Conservation (phyloP, 225 moss, liverwort and hornwort species). For the Polytrichum formosum region DNA sequence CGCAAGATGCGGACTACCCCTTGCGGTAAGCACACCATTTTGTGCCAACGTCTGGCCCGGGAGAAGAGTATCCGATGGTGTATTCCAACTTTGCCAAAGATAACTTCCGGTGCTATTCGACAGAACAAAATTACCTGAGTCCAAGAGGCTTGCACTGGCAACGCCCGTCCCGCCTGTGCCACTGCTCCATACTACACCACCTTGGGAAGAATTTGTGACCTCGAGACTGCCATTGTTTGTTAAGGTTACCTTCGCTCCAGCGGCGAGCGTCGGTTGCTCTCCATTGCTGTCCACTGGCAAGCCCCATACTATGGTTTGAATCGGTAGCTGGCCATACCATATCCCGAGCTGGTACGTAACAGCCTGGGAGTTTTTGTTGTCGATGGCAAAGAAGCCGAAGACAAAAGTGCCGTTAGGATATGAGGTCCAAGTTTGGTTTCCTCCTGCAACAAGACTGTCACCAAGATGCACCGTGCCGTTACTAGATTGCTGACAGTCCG, state of each 20-base stretch:
- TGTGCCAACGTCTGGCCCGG: constrained; percentile 28
- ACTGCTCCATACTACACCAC: constrained; percentile 25
- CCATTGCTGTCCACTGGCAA: constrained; percentile 11
- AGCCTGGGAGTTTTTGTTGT: background rate
- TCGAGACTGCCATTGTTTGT: constrained; percentile 29
- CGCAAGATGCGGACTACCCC: constrained; percentile 12
- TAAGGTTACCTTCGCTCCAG: constrained; percentile 25
- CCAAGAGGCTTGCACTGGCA: constrained; percentile 23
- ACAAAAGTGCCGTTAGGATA: constrained; percentile 27
- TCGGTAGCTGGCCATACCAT: constrained; percentile 31
- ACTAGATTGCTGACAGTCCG: constrained; percentile 22
- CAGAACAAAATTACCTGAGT: constrained; percentile 36
- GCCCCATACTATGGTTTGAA: constrained; percentile 41
- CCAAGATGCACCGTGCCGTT: constrained; percentile 21
- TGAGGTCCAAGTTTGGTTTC: constrained; percentile 27
- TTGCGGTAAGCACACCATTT: constrained; percentile 21
- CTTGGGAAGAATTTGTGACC: constrained; percentile 21
- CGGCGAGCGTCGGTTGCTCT: constrained; percentile 1
- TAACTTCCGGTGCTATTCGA: constrained; percentile 13
- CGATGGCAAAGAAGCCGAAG: constrained; percentile 33
- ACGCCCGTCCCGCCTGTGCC: constrained; percentile 21
- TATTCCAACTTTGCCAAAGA: constrained; percentile 39
- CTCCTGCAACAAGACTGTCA: constrained; percentile 37
- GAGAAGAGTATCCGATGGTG: constrained; percentile 40
- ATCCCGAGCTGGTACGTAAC: constrained; percentile 38